Conservation (phyloP, 1,284 basidiomycete genomes). For the Pyrrhoderma lamaoense region DNA sequence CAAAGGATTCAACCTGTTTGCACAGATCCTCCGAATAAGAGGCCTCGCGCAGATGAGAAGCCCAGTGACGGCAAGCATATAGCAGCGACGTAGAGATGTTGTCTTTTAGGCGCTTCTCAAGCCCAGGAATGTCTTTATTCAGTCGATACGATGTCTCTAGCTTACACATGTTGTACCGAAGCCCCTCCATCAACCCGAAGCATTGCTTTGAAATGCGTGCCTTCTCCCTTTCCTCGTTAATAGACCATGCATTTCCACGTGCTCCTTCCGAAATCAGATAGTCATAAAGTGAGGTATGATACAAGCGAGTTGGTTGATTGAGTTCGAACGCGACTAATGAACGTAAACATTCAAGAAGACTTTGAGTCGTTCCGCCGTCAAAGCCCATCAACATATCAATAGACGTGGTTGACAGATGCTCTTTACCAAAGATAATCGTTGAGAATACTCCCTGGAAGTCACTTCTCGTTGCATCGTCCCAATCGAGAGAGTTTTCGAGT, state of each 20-base stretch:
- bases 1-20: too few species aligned
- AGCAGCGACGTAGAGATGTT: neutral
- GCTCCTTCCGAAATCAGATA: neutral
- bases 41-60: neutral
- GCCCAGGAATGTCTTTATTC: neutral
- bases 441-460: neutral
- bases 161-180: slow-evolving; percentile 53
- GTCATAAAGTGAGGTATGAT: neutral
- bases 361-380: too few species aligned
- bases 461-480: neutral
- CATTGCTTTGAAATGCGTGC: neutral
- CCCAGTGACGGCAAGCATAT: neutral
- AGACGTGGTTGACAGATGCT: neutral
- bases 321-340: neutral
- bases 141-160: slow-evolving; percentile 27
- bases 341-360: neutral
- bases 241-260: neutral
- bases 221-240: neutral
- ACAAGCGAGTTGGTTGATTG: neutral
- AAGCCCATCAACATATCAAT: neutral
- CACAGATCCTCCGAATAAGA: too few species aligned
- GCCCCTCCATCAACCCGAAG: slow-evolving; percentile 20
- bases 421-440: neutral
- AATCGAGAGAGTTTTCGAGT: neutral
- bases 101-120: slow-evolving; percentile 1